phyloP scores from a whole-genome alignment of 1,284 basidiomycete genomes.

The Austropuccinia psidii region DNA sequence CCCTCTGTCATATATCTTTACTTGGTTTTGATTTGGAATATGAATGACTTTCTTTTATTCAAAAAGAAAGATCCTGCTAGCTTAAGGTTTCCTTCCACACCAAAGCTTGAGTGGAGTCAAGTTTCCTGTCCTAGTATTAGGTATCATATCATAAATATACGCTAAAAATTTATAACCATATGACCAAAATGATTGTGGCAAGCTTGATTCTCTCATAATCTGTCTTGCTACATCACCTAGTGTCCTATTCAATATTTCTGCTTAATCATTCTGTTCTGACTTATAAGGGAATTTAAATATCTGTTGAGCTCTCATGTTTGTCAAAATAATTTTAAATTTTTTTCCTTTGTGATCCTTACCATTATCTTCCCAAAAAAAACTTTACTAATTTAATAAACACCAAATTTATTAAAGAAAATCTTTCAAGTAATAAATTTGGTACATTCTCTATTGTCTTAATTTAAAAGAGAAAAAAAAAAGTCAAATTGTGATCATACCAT shows the following conservation, averaged over 20 bases:
- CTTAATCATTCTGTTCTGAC: too few relatives aligned
- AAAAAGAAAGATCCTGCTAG: too few relatives aligned
- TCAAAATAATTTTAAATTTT: not conserved
- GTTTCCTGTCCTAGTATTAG: too few relatives aligned
- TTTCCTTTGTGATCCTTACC: not conserved
- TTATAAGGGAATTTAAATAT: not conserved
- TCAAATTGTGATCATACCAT: not conserved
- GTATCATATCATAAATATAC: too few relatives aligned
- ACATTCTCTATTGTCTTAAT: not conserved
- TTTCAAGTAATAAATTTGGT: not conserved
- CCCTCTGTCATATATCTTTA: not conserved
- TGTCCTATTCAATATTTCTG: too few relatives aligned
- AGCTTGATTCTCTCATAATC: too few relatives aligned
- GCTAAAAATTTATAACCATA: too few relatives aligned
- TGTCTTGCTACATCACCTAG: too few relatives aligned
- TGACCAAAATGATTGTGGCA: too few relatives aligned
- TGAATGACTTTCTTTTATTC: not conserved
- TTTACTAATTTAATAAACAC: not conserved
- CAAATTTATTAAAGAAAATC: not conserved
- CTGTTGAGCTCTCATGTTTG: not conserved
- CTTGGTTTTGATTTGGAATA: not conserved
- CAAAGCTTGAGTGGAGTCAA: too few relatives aligned
- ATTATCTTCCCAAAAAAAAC: not conserved
- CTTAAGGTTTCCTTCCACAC: too few relatives aligned
- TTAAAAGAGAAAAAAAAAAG: not conserved